Evolutionary conservation across 306 rosid genomes (phyloP).

Genomic region (Inga leiocalycina): DNA sequence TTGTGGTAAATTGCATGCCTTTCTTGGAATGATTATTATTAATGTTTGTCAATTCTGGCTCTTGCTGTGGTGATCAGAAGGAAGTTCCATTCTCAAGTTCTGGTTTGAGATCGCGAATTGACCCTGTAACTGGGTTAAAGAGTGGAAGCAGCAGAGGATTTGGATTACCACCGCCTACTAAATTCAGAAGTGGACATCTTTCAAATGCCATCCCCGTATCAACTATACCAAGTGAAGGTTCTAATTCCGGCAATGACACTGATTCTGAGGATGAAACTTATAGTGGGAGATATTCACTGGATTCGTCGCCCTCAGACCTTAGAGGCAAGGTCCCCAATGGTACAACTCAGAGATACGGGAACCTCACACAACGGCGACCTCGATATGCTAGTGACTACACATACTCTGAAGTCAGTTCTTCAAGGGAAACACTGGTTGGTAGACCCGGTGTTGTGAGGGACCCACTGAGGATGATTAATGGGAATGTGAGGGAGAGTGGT

Average conservation of each 20-base stretch:
- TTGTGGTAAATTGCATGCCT: not conserved
- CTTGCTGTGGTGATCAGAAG: conserved; percentile 4
- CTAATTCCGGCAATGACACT: conserved; percentile 67
- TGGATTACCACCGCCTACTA: conserved; percentile 82
- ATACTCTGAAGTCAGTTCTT: conserved; percentile 89
- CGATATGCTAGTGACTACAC: conserved; percentile 65
- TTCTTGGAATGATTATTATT: not conserved
- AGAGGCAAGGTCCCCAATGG: conserved; percentile 46
- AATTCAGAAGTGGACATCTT: conserved; percentile 92
- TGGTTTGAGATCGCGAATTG: conserved; percentile 56
- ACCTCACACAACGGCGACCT: conserved; percentile 37
- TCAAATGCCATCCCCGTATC: conserved; percentile 63
- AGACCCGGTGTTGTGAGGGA: conserved; percentile 45
- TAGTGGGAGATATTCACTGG: conserved; percentile 79
- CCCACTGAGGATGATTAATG: conserved; percentile 39
- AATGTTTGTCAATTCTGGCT: not conserved
- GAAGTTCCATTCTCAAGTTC: conserved; percentile 40
- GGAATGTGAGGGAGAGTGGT: conserved; percentile 59
- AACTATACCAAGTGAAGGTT: conserved; percentile 43
- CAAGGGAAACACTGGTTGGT: conserved; percentile 78
- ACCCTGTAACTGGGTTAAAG: conserved; percentile 55
- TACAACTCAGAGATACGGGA: conserved; percentile 48
- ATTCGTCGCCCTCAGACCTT: conserved; percentile 73
- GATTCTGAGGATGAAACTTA: conserved; percentile 75
- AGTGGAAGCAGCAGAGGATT: conserved; percentile 62